phyloP scores from a whole-genome alignment of 768 basidiomycete species.

The Strobilomyces echinocephalus region DNA sequence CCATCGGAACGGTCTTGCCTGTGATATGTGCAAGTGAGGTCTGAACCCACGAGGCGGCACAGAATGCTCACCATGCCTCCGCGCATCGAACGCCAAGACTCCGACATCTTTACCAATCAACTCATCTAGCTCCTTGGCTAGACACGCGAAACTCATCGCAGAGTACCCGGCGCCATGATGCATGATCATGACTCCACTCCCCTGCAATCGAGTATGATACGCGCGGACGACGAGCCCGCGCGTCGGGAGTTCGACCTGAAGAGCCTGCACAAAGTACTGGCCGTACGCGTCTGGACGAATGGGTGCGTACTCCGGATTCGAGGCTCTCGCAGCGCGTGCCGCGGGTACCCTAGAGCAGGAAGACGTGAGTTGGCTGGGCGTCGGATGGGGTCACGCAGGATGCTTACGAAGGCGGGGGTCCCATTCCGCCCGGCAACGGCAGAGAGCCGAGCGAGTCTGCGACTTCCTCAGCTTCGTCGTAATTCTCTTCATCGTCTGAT shows the following conservation, averaged over 20 bases:
- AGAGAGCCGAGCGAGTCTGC: conserved; percentile 57
- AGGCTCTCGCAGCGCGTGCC: conserved; percentile 24
- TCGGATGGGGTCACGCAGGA: neutral
- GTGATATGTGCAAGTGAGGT: neutral
- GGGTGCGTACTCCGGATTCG: conserved; percentile 66
- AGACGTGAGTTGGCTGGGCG: conserved; percentile 11
- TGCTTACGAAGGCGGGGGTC: conserved; percentile 60
- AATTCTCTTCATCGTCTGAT: conserved; percentile 36
- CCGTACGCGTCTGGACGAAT: conserved; percentile 56
- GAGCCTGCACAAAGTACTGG: conserved; percentile 72
- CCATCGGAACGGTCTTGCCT: conserved; percentile 27
- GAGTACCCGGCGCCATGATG: conserved; percentile 96
- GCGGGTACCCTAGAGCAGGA: conserved; percentile 25
- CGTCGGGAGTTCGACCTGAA: conserved; percentile 64
- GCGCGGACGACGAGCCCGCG: conserved; percentile 66
- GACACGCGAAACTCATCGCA: conserved; percentile 82
- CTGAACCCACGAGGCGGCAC: neutral
- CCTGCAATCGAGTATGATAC: conserved; percentile 72
- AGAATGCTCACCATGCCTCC: conserved; percentile 72
- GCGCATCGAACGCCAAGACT: conserved; percentile 74
- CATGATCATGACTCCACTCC: conserved; percentile 73
- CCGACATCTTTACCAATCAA: conserved; percentile 70
- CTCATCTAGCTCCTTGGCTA: conserved; percentile 73
- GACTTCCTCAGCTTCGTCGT: conserved; percentile 45
- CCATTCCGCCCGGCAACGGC: conserved; percentile 46